Evolutionary conservation across 257 asterid genomes (phyloP).

Genomic region (Catharanthus roseus): DNA sequence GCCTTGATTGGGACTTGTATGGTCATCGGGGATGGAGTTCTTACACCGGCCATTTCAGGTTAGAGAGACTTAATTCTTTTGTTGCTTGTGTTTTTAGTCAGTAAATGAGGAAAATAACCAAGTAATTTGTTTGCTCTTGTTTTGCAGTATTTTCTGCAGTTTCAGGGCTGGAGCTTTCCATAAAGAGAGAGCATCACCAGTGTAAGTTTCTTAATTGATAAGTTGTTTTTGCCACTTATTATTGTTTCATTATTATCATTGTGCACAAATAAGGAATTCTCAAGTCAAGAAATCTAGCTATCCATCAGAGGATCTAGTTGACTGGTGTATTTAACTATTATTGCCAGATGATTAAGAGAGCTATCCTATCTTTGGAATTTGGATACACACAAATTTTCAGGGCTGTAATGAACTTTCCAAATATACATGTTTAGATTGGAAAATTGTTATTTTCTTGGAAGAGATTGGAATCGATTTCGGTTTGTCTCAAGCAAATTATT

Average conservation of each 20-base stretch:
- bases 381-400: not conserved
- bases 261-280: not conserved
- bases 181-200: conserved; percentile 77
- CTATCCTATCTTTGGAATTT: not conserved
- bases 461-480: not conserved
- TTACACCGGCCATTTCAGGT: conserved; percentile 97
- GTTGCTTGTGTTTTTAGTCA: not conserved
- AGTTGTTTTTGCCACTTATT: conserved; percentile 1
- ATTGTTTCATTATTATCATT: not conserved
- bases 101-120: not conserved
- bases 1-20: conserved; percentile 94
- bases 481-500: not conserved
- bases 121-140: conserved; percentile 16
- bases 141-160: conserved; percentile 96
- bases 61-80: not conserved
- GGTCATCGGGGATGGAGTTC: conserved; percentile 98
- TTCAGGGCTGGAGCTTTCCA: conserved; percentile 86
- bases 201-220: conserved; percentile 45
- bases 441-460: conserved; percentile 1
- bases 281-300: conserved; percentile 1
- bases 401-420: not conserved
- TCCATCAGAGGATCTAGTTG: not conserved
- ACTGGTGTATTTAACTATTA: not conserved
- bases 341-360: not conserved
- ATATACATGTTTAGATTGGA: conserved; percentile 3